Conservation (phyloP, 257 asterid species). For the Solanum habrochaites region DNA sequence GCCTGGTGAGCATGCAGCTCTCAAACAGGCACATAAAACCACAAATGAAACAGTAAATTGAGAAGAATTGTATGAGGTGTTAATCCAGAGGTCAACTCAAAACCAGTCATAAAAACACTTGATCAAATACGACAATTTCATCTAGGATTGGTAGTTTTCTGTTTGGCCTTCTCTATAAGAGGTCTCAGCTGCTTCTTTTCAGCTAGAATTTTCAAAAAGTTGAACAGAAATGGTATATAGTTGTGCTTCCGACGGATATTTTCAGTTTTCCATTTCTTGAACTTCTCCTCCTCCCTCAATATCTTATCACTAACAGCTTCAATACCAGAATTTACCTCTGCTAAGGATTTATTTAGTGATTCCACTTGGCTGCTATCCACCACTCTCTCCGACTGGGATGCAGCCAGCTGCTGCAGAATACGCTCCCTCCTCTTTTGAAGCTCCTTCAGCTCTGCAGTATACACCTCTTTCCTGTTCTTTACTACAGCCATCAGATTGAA, state of each 20-base stretch:
- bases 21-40: background rate
- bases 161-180: slow-evolving; percentile 92
- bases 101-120: background rate
- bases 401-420: slow-evolving; percentile 58
- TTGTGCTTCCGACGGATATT: slow-evolving; percentile 85
- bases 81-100: background rate
- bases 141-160: slow-evolving; percentile 54
- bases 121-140: slow-evolving; percentile 6
- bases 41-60: background rate
- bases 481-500: slow-evolving; percentile 82
- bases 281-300: slow-evolving; percentile 94
- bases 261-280: slow-evolving; percentile 93
- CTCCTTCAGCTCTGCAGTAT: slow-evolving; percentile 83
- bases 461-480: slow-evolving; percentile 79
- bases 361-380: slow-evolving; percentile 58
- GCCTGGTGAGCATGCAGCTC: background rate
- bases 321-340: slow-evolving; percentile 69
- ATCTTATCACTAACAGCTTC: slow-evolving; percentile 87
- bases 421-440: slow-evolving; percentile 85
- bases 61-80: background rate
- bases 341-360: slow-evolving; percentile 41
- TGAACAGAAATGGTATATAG: slow-evolving; percentile 85
- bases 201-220: slow-evolving; percentile 96
- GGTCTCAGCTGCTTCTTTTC: slow-evolving; percentile 99
- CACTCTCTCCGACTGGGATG: slow-evolving; percentile 66